Evolutionary conservation across 345 rosid genomes (phyloP).

Genomic region (Populus deltoides): DNA sequence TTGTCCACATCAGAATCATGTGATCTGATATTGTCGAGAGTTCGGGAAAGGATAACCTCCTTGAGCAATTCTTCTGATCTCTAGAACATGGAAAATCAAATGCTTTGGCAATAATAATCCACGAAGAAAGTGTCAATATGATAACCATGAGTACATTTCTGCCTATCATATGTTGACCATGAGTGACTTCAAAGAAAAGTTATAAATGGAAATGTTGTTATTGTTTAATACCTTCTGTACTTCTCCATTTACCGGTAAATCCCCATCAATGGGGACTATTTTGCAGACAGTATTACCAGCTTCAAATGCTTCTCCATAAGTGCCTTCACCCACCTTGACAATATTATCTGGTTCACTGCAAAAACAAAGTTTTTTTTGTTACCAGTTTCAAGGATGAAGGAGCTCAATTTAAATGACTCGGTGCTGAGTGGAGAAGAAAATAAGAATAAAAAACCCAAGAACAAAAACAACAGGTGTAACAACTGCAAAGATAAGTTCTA

Average conservation of each 20-base stretch:
- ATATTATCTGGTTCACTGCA: slow-evolving; percentile 67
- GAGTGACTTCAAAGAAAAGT: neutral
- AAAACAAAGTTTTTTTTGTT: slow-evolving; percentile 20
- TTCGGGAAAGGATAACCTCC: slow-evolving; percentile 79
- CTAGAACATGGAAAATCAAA: slow-evolving; percentile 45
- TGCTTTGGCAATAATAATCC: slow-evolving; percentile 17
- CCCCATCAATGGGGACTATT: slow-evolving; percentile 95
- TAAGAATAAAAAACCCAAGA: neutral
- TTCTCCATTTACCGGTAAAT: slow-evolving; percentile 82
- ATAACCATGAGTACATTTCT: neutral
- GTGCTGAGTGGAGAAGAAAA: slow-evolving; percentile 4
- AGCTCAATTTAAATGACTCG: neutral
- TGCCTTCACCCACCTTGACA: slow-evolving; percentile 92
- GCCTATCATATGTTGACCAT: neutral
- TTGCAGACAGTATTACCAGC: slow-evolving; percentile 85
- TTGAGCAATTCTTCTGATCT: slow-evolving; percentile 92
- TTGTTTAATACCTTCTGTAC: slow-evolving; percentile 65
- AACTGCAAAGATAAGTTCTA: neutral
- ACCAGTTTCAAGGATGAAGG: slow-evolving; percentile 12
- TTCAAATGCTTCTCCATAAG: slow-evolving; percentile 88
- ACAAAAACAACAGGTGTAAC: neutral
- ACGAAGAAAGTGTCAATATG: neutral
- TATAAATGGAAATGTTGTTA: neutral
- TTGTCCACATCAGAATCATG: slow-evolving; percentile 27
- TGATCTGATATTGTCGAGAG: slow-evolving; percentile 64